Evolutionary conservation across 768 basidiomycete genomes (phyloP).

Genomic region (Xerocomus potaroensis): DNA sequence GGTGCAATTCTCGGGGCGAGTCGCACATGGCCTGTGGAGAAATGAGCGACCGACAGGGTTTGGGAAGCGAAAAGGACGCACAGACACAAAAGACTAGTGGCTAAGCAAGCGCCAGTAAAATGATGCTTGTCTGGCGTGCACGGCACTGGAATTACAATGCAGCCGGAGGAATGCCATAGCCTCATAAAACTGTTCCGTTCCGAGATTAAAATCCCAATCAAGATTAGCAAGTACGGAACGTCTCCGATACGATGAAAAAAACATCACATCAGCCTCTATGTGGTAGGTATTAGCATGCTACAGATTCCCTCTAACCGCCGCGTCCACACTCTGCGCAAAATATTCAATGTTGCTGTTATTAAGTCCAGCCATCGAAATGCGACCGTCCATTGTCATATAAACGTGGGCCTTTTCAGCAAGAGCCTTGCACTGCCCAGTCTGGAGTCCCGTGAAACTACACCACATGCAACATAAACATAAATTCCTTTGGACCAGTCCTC

Average conservation of each 20-base stretch:
- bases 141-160: constrained; percentile 22
- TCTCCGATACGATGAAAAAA: too few relatives aligned
- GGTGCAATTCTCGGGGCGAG: constrained; percentile 12
- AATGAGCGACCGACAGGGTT: not conserved
- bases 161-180: too few relatives aligned
- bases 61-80: constrained; percentile 8
- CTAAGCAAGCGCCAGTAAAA: constrained; percentile 26
- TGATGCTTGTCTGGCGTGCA: constrained; percentile 16
- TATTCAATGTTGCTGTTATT: constrained; percentile 82
- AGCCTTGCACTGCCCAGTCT: constrained; percentile 69
- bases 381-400: constrained; percentile 92
- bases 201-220: constrained; percentile 13
- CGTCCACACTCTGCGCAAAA: constrained; percentile 84
- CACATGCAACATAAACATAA: constrained; percentile 7
- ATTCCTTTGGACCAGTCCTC: not conserved
- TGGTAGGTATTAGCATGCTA: constrained; percentile 37
- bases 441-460: constrained; percentile 80
- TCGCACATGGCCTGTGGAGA: constrained; percentile 16
- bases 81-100: constrained; percentile 10
- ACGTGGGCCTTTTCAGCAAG: constrained; percentile 87
- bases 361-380: constrained; percentile 92
- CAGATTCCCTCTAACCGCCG: constrained; percentile 73
- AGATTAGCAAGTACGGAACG: constrained; percentile 23
- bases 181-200: too few relatives aligned
- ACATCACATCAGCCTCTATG: constrained; percentile 23